Evolutionary conservation across 2,329 filamentous ascomycete genomes (phyloP), one percentile per base, ranked within the genome.

Genomic region (Pezicula rhizophila): DNA sequence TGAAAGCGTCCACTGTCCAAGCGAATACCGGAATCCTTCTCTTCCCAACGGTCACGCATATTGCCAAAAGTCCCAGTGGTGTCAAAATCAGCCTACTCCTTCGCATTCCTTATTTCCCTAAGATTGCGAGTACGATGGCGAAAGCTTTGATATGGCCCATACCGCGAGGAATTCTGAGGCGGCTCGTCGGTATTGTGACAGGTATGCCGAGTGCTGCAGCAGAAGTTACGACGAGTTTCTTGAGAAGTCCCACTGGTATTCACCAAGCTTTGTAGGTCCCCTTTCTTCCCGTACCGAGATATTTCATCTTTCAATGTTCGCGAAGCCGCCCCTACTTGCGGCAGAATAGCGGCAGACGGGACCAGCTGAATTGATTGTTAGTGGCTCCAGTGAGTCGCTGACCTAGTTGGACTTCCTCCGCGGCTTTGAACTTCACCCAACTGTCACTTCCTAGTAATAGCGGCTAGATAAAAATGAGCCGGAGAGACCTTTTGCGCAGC

Each of bases 1-100:
- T 31, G 8, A 31, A 31, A 31, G 28, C 28, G 11, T 53, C 53
- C 0, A 35, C 41, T 1, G 11, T 53, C 15, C 54, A 52, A 5
- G 54, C 63, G 18, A 64, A 62, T 33, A 69, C 74, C 25, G 85
- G 76, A 1, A 72, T 89, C 38, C 71, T 90, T 48, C 73, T 91
- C 15, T 89, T 89, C 62, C 85, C 87, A 1, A 89, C 87, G 1
- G 75, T 91, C 34, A 76, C 82, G n/a, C 78, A 89, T 66, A 82
- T 91, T 53, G 79, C 80, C 8, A 66, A 70, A 48, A 87, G 82
- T 1, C 73, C 77, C 0, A 80, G 72, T 25, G 87, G 86, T 1
- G 67, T 67, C 48, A 75, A 75, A 42, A 66, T 83, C 35, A 66
- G 68, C 34, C 54, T 70, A 4, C 58, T 80, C 5, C 68, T 66